Evolutionary conservation across 139 green algal species (phyloP), one percentile per base, ranked within the genome.

Genomic region (Volvox africanus): DNA sequence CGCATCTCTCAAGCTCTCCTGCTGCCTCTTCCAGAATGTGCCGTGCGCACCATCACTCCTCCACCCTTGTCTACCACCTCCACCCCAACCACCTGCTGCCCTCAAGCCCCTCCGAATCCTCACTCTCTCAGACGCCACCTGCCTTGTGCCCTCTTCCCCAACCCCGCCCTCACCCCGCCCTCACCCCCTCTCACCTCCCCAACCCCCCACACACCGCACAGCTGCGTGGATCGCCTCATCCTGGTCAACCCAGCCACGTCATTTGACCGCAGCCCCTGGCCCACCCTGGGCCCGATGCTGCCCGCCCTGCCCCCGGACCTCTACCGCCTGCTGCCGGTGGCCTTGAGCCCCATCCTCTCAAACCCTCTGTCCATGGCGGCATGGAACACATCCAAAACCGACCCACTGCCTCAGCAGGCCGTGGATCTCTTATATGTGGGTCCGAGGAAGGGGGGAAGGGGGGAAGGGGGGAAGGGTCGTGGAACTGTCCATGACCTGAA

Each of bases 211-310:
- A 12, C 68, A 1, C 67, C 67, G 37, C 61, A 17, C 80, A 85
- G 78, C 83, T 68, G 80, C 68, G 36, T 97, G 1, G 94, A 97
- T 82, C 91, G 95, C 28, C 12, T 97, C 2, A 92, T 98, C 26
- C 94, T 98, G 61, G 96, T 98, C 73, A 99, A 99, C 95, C 97
- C 97, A 0, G 97, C 97, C 44, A 99, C 97, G 50, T 96, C 91
- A 76, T 99, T 98, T 90, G 36, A 78, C 35, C 55, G 91, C 80
- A 95, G 92, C 35, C 79, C 94, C 28, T 99, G 97, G 97, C 95
- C 97, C 13, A 9, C 84, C 20, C 21, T 97, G 9, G 96, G 96
- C 18, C 96, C 96, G 0, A 83, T 97, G 78, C 93, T 99, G 37
- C 90, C 96, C 3, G 61, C 94, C 37, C 89, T 97, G 67, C 95